phyloP scores from a whole-genome alignment of 192 early-diverging fungal species.

The Coemansia sp. region DNA sequence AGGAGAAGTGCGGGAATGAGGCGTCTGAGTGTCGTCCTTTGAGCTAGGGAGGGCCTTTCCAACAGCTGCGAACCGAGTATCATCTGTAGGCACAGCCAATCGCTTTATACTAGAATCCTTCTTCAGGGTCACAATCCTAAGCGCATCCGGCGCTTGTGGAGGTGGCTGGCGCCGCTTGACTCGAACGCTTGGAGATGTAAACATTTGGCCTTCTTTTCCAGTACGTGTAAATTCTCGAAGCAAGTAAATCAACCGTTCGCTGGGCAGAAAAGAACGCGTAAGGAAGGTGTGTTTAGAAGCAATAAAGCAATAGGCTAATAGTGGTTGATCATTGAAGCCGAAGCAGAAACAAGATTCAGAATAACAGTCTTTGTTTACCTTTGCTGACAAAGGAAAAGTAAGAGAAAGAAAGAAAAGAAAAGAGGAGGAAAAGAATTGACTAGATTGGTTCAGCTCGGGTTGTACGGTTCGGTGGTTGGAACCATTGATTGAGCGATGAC shows the following conservation, averaged over 20 bases:
- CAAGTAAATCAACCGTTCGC: not conserved
- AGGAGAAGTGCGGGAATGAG: not conserved
- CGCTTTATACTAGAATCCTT: not conserved
- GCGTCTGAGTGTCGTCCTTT: not conserved
- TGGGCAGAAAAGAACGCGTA: not conserved
- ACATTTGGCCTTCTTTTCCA: slow-evolving; percentile 15
- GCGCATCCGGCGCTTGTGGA: not conserved
- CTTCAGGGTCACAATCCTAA: not conserved
- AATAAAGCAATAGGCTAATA: not conserved
- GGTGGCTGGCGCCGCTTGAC: slow-evolving; percentile 21
- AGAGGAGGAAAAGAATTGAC: not conserved
- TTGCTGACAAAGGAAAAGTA: not conserved
- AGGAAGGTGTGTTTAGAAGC: not conserved
- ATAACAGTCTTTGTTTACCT: too few species aligned
- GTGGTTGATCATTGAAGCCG: too few species aligned
- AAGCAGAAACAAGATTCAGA: too few species aligned
- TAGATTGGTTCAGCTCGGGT: too few species aligned
- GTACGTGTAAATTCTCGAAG: not conserved
- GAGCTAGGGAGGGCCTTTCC: not conserved
- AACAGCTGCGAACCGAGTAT: not conserved
- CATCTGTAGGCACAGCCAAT: not conserved
- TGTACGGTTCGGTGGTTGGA: too few species aligned
- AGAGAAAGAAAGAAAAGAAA: not conserved
- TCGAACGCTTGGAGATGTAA: slow-evolving; percentile 34
- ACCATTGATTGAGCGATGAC: not conserved